A percentile compares a stretch with the other conserved stretches of the same genome.
Conservation (phyloP, 345 rosid genomes). For the Barbarea vulgaris region DNA sequence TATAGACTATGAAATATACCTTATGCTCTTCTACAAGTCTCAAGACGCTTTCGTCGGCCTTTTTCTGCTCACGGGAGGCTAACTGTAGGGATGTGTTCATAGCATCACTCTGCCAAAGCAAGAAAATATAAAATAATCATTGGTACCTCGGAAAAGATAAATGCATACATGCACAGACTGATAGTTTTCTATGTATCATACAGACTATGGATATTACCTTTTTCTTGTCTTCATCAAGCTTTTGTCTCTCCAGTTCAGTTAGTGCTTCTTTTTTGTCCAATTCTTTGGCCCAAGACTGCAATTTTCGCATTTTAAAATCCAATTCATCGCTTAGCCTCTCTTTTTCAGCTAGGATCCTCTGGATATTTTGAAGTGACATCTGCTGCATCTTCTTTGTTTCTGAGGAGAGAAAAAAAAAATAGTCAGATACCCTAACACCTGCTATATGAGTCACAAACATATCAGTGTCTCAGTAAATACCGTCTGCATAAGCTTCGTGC, state of each 20-base stretch:
- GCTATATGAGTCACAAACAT: constrained; percentile 1
- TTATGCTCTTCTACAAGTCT: constrained; percentile 85
- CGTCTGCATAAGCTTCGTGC: constrained; percentile 64
- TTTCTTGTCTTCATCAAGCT: constrained; percentile 85
- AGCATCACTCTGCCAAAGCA: constrained; percentile 57
- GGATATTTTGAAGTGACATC: constrained; percentile 60
- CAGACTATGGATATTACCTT: constrained; percentile 46
- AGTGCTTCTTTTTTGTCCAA: constrained; percentile 77
- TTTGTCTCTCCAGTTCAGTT: constrained; percentile 81
- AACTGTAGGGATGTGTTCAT: constrained; percentile 66
- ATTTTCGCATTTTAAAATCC: constrained; percentile 58
- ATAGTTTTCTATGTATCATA: not conserved
- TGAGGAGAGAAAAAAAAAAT: constrained; percentile 34
- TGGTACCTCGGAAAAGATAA: constrained; percentile 1
- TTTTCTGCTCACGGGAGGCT: constrained; percentile 81
- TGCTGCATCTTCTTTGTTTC: constrained; percentile 87
- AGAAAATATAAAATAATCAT: constrained; percentile 16
- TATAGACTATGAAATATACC: constrained; percentile 42
- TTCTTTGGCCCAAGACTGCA: constrained; percentile 61
- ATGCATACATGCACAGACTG: not conserved
- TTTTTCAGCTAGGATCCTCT: constrained; percentile 64
- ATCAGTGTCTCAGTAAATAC: constrained; percentile 40
- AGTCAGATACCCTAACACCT: constrained; percentile 9
- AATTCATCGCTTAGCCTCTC: constrained; percentile 66
- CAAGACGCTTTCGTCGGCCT: constrained; percentile 75